Conservation (phyloP, 306 rosid genomes). For the barrel medic (Medicago truncatula) region DNA sequence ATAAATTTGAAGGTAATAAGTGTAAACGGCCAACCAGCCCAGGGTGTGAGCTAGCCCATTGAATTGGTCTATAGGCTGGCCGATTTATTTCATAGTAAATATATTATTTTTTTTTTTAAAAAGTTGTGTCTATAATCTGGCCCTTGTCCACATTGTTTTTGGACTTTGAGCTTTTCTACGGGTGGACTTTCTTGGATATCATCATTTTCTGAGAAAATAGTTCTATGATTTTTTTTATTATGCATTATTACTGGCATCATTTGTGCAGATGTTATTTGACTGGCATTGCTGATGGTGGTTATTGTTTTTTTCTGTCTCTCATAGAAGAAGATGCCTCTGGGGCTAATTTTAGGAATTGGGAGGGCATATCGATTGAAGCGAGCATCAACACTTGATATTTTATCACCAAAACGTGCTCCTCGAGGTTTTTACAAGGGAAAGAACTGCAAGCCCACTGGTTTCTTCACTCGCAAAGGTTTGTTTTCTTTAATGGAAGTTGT, state of each 20-base stretch:
- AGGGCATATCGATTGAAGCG: slow-evolving; percentile 58
- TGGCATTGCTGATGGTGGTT: neutral
- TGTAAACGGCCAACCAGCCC: no score
- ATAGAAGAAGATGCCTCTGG: slow-evolving; percentile 52
- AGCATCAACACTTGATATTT: slow-evolving; percentile 65
- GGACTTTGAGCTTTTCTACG: no score
- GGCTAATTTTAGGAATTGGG: slow-evolving; percentile 58
- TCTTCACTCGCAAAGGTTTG: slow-evolving; percentile 83
- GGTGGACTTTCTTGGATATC: no score
- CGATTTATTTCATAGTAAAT: no score
- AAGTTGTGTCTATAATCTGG: no score
- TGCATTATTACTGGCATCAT: neutral
- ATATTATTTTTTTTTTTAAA: no score
- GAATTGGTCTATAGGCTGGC: no score
- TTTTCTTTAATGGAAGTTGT: slow-evolving; percentile 2
- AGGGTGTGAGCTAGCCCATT: no score
- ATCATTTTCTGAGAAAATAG: neutral
- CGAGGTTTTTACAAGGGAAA: slow-evolving; percentile 84
- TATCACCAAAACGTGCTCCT: slow-evolving; percentile 83
- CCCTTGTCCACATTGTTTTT: no score
- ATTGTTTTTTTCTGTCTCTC: slow-evolving; percentile 9
- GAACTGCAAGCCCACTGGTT: slow-evolving; percentile 91
- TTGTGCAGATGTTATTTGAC: neutral
- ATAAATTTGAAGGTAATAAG: no score
- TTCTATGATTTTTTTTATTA: neutral